Base-by-base conservation (phyloP, 768 basidiomycete genomes). In the Clathrus columnatus region DNA sequence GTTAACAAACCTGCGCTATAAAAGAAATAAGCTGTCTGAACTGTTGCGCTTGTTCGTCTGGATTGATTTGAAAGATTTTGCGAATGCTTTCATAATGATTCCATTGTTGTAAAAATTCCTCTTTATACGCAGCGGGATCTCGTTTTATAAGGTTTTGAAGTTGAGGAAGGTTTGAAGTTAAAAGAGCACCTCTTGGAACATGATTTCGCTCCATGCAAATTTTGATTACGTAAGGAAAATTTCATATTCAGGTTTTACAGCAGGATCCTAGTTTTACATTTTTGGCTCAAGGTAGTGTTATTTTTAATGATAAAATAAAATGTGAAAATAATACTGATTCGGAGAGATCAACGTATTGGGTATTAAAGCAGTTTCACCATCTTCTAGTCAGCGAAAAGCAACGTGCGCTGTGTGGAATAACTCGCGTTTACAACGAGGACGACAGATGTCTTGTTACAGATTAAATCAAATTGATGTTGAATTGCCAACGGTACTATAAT, bases 141-240 rank as follows among this genome's bases (percentile, higher is more conserved):
- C 96, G 81, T 67, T 99, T 99, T 68, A 99, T 93, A 51, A 98
- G 77, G 67, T 97, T 97, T 68, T 98, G 95, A 7, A 99, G 78
- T 65, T 96, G 91, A 0, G 96, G 94, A 7, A 97, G 80, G 65
- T 95, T 95, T 16, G 88, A 81, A 28, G 90, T 85, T 61, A 95
- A 79, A 54, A 92, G 77, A 50, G 86, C 76, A 48, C 87, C 88
- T 56, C 89, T 61, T 30, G 64, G 54, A n/a, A 58, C 42, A 32
- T 57, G 57, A 41, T 49, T 49, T 46, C 50, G 57, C 24, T 57
- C 61, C 62, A 63, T 51, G 21, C 24, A 51, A 51, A 36, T 14
- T 11, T 36, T 36, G 36, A 36, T 36, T 36, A 36, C 36, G n/a
- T 36, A 36, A 48, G 28, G n/a, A n/a, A n/a, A n/a, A n/a, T n/a